phyloP scores from a whole-genome alignment of 495 filamentous ascomycete species.

The Podospora australis region DNA sequence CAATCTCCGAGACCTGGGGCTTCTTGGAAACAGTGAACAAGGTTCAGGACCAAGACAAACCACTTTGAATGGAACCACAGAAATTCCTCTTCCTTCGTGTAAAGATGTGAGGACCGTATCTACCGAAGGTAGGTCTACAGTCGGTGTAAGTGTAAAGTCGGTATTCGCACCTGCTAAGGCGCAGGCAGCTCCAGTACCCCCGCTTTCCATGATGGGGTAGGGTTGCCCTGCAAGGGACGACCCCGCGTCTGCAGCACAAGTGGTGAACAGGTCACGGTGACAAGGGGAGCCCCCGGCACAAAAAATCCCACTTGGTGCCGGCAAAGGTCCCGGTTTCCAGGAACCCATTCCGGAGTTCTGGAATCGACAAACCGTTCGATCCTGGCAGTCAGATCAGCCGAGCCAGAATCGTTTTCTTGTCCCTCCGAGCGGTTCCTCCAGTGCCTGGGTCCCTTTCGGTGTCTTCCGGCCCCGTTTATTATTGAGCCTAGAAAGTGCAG shows the following conservation, averaged over 20 bases:
- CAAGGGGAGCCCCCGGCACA: not conserved
- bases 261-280: not conserved
- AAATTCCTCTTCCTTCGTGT: no score
- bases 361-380: conserved; percentile 23
- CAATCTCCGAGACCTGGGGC: no score
- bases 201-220: not conserved
- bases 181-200: not conserved
- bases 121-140: no score
- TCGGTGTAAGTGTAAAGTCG: no score
- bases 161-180: no score
- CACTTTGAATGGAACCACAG: no score
- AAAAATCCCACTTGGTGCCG: conserved; percentile 1
- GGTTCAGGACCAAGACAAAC: no score
- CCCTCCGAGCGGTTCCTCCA: not conserved
- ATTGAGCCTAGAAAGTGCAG: conserved; percentile 4
- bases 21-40: no score
- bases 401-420: not conserved
- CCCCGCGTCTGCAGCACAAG: conserved; percentile 4
- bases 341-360: conserved; percentile 7
- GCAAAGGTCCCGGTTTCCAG: conserved; percentile 10
- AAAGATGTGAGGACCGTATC: no score
- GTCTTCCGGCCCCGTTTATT: not conserved
- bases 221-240: conserved; percentile 9
- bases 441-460: not conserved
- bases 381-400: conserved; percentile 20